Evolutionary conservation across 371 early-diverging fungal species (phyloP).

Genomic region (Coemansia sp.): DNA sequence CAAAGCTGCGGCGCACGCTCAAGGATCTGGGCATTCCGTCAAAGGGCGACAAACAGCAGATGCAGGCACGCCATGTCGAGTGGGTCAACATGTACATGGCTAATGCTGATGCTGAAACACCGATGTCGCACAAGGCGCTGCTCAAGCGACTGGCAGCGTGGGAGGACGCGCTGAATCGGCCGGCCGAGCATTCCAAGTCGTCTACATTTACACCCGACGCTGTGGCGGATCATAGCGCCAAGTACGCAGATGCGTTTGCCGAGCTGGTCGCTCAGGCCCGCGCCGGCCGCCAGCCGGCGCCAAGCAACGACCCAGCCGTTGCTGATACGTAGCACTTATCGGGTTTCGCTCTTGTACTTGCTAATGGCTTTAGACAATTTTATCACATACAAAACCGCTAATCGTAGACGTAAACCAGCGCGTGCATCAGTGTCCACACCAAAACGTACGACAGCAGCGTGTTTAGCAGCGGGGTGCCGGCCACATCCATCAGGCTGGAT

Average conservation of each 20-base stretch:
- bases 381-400: background rate
- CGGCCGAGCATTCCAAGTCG: slow-evolving; percentile 13
- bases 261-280: slow-evolving; percentile 49
- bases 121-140: slow-evolving; percentile 50
- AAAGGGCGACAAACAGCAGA: slow-evolving; percentile 58
- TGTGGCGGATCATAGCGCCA: slow-evolving; percentile 37
- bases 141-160: slow-evolving; percentile 52
- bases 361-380: no score
- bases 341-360: background rate
- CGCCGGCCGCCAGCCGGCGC: background rate
- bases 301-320: background rate
- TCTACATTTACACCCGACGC: slow-evolving; percentile 10
- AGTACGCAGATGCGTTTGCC: slow-evolving; percentile 53
- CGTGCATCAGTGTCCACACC: slow-evolving; percentile 51
- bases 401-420: slow-evolving; percentile 48
- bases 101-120: slow-evolving; percentile 60
- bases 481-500: slow-evolving; percentile 44
- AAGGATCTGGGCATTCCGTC: slow-evolving; percentile 60
- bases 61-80: slow-evolving; percentile 63
- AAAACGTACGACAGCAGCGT: slow-evolving; percentile 50
- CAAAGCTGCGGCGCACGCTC: slow-evolving; percentile 49
- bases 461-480: slow-evolving; percentile 39
- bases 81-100: slow-evolving; percentile 65
- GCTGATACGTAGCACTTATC: background rate
- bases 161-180: slow-evolving; percentile 49